Evolutionary conservation across 257 asterid genomes (phyloP).

Genomic region (Capsicum pubescens): DNA sequence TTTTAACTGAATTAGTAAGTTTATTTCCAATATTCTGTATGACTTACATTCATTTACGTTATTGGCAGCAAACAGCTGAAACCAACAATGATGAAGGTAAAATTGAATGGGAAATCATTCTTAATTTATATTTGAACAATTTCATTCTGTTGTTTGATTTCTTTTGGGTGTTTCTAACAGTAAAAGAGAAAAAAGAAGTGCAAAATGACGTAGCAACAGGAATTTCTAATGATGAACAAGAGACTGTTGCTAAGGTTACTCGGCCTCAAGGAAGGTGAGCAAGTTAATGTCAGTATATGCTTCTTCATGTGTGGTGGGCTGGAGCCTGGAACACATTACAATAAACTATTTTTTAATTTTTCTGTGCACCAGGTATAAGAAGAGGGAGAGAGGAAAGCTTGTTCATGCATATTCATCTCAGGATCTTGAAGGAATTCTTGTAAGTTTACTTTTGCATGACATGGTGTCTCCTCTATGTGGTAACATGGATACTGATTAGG

Average conservation of each 20-base stretch:
- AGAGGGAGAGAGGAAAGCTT: conserved; percentile 86
- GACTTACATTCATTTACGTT: conserved; percentile 25
- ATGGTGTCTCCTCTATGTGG: background rate
- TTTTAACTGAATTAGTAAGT: background rate
- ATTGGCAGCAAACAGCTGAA: conserved; percentile 69
- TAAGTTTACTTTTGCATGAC: conserved; percentile 43
- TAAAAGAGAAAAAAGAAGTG: conserved; percentile 43
- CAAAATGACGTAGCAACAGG: conserved; percentile 36
- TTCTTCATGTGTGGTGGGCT: background rate
- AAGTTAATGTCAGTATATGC: background rate
- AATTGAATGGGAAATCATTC: background rate
- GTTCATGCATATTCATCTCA: conserved; percentile 73
- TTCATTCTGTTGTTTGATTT: conserved; percentile 5
- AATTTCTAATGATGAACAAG: conserved; percentile 41
- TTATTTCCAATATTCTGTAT: background rate
- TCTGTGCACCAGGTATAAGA: conserved; percentile 65
- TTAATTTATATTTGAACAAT: background rate
- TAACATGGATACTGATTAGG: background rate
- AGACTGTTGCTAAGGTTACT: conserved; percentile 60
- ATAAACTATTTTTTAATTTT: background rate
- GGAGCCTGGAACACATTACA: background rate
- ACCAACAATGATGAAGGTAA: conserved; percentile 63
- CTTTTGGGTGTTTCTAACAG: conserved; percentile 19
- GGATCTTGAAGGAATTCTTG: conserved; percentile 98
- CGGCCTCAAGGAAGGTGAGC: conserved; percentile 96